phyloP scores from a whole-genome alignment of 2,329 filamentous ascomycete genomes.

The Neonectria neomacrospora region DNA sequence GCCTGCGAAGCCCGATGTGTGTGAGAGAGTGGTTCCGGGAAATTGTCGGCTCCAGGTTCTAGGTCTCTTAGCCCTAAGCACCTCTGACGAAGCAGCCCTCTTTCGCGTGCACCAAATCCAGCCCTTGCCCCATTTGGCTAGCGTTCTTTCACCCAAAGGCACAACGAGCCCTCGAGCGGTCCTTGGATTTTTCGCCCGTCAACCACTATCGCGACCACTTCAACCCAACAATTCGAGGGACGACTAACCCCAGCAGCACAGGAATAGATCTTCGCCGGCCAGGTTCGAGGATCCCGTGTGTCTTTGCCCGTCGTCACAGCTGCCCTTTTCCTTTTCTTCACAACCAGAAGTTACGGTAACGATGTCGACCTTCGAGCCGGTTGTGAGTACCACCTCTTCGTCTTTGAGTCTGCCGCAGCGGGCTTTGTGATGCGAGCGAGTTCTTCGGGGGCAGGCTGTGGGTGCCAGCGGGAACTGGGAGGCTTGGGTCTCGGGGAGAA shows the following conservation, averaged over 20 bases:
- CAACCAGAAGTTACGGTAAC: conserved; percentile 53
- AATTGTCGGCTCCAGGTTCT: conserved; percentile 46
- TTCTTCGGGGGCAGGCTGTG: conserved; percentile 26
- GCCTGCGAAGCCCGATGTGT: conserved; percentile 1
- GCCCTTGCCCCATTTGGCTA: conserved; percentile 49
- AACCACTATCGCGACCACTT: conserved; percentile 55
- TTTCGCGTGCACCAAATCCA: conserved; percentile 50
- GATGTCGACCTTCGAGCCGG: conserved; percentile 77
- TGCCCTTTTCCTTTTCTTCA: conserved; percentile 49
- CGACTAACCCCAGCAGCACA: conserved; percentile 58
- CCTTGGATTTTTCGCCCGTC: conserved; percentile 55
- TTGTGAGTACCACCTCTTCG: conserved; percentile 66
- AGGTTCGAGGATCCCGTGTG: conserved; percentile 52
- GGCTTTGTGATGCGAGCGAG: conserved; percentile 37
- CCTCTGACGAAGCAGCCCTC: conserved; percentile 45
- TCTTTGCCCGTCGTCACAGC: conserved; percentile 49
- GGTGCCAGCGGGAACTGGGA: conserved; percentile 35
- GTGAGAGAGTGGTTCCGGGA: conserved; percentile 36
- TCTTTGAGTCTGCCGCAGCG: conserved; percentile 16
- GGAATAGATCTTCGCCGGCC: conserved; percentile 53
- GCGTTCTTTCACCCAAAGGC: conserved; percentile 49
- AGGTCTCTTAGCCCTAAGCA: conserved; percentile 58
- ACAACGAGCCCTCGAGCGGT: conserved; percentile 54
- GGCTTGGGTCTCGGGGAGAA: conserved; percentile 28
- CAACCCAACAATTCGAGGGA: conserved; percentile 52